Evolutionary conservation across 257 asterid species (phyloP).

Genomic region (Capsicum chinense): DNA sequence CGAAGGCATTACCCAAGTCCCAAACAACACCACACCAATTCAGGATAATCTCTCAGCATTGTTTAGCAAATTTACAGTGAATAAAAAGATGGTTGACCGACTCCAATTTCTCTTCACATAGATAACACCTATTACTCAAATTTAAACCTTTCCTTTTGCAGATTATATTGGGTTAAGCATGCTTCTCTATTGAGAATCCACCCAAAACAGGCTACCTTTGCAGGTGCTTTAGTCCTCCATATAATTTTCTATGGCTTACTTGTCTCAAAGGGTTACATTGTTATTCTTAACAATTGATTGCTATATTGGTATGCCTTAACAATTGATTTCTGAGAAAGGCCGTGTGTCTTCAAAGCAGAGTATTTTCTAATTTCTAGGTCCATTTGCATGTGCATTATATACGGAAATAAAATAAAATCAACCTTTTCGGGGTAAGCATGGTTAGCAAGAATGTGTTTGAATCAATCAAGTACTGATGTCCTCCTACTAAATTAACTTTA

Average conservation of each 20-base stretch:
- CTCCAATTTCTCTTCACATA: not conserved
- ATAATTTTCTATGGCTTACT: not conserved
- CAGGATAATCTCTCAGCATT: not conserved
- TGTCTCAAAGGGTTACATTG: not conserved
- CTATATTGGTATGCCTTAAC: not conserved
- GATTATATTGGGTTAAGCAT: not conserved
- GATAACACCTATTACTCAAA: not conserved
- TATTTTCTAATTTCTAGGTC: constrained; percentile 1
- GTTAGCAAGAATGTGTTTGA: not conserved
- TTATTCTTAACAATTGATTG: not conserved
- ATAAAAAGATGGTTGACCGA: not conserved
- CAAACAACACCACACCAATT: not conserved
- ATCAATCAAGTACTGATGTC: not conserved
- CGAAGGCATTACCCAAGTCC: not conserved
- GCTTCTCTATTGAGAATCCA: not conserved
- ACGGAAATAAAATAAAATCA: not conserved
- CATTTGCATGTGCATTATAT: not conserved
- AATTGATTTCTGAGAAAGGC: not conserved
- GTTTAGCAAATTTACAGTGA: not conserved
- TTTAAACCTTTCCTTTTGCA: not conserved
- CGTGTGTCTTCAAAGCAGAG: not conserved
- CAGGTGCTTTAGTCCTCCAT: not conserved
- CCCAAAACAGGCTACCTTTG: not conserved
- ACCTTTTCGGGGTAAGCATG: not conserved
- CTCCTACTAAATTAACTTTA: constrained; percentile 3